phyloP scores from a whole-genome alignment of 208 protist genomes.

The Acanthamoeba lenticulata region DNA sequence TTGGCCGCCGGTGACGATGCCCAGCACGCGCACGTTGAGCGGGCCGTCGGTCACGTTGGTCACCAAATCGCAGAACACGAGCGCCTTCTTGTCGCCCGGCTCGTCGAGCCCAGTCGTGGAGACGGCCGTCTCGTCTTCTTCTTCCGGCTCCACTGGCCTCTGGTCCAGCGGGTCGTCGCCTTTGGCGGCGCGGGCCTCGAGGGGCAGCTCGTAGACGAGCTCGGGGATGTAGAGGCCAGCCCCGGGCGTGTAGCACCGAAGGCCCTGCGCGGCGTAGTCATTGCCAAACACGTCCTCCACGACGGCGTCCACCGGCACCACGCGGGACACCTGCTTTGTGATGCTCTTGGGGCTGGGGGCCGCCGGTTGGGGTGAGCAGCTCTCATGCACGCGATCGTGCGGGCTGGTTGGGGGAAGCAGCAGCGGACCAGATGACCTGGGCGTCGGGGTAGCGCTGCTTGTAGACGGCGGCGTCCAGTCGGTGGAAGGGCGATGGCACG shows the following conservation, averaged over 20 bases:
- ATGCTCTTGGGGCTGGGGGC: background rate
- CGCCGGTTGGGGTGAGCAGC: background rate
- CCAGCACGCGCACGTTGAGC: background rate
- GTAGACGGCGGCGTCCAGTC: conserved; percentile 36
- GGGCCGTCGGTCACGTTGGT: conserved; percentile 12
- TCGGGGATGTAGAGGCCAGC: conserved; percentile 32
- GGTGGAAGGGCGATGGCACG: conserved; percentile 25
- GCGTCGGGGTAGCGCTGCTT: conserved; percentile 32
- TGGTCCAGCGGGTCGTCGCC: background rate
- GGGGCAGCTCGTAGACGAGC: conserved; percentile 46
- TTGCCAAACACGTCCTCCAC: conserved; percentile 48
- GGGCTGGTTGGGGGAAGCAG: background rate
- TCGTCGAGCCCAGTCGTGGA: no score
- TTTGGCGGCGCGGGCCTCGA: background rate
- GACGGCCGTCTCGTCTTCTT: background rate
- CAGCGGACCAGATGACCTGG: conserved; percentile 2
- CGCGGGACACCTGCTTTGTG: background rate
- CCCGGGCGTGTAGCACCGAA: background rate
- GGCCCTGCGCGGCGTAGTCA: background rate
- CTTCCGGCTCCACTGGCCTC: background rate
- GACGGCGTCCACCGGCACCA: conserved; percentile 1
- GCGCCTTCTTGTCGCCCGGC: conserved; percentile 30
- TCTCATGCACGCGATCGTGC: background rate
- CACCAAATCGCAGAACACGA: conserved; percentile 53
- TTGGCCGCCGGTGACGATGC: background rate